A percentile compares a stretch with the other conserved stretches of the same genome.
These are phyloP conservation scores for Boechera retrofracta DNA, from an alignment of 345 rosid species.

Conservation along the genomic window DNA sequence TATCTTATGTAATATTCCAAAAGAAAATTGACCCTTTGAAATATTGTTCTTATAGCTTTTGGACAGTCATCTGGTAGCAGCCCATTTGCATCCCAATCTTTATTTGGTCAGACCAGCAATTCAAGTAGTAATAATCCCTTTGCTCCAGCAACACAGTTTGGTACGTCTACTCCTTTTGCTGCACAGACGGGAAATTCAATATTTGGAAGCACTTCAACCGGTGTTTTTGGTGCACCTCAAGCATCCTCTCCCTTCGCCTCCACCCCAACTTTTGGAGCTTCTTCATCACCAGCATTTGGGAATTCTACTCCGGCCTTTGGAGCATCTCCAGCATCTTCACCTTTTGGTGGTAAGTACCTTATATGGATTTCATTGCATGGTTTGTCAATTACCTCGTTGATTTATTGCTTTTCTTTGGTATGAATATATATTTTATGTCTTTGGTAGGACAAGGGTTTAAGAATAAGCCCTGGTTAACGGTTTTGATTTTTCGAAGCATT, in stretches of 20 bases:
- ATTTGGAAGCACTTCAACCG: slow-evolving; percentile 91
- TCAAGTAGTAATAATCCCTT: slow-evolving; percentile 76
- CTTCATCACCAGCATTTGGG: slow-evolving; percentile 82
- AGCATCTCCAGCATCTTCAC: slow-evolving; percentile 71
- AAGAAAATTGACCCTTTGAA: slow-evolving; percentile 14
- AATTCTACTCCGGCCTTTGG: slow-evolving; percentile 73
- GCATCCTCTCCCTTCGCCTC: slow-evolving; percentile 74
- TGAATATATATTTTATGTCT: slow-evolving; percentile 7
- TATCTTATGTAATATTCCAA: background rate
- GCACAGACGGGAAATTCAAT: slow-evolving; percentile 80
- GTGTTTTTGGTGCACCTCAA: slow-evolving; percentile 81
- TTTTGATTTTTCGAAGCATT: slow-evolving; percentile 16
- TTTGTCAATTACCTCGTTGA: background rate
- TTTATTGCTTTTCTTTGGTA: slow-evolving; percentile 13
- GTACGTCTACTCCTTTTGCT: slow-evolving; percentile 75
- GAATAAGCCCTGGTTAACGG: slow-evolving; percentile 16
- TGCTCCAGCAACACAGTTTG: slow-evolving; percentile 74
- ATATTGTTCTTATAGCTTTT: slow-evolving; percentile 59
- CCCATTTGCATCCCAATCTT: slow-evolving; percentile 79
- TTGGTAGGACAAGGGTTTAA: slow-evolving; percentile 4
- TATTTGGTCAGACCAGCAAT: slow-evolving; percentile 78
- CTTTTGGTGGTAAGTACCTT: slow-evolving; percentile 75
- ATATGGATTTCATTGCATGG: background rate
- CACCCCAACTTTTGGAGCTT: slow-evolving; percentile 70
- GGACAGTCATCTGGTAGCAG: slow-evolving; percentile 79